phyloP scores from a whole-genome alignment of 1,284 basidiomycete species.

The Cutaneotrichosporon spelunceum region DNA sequence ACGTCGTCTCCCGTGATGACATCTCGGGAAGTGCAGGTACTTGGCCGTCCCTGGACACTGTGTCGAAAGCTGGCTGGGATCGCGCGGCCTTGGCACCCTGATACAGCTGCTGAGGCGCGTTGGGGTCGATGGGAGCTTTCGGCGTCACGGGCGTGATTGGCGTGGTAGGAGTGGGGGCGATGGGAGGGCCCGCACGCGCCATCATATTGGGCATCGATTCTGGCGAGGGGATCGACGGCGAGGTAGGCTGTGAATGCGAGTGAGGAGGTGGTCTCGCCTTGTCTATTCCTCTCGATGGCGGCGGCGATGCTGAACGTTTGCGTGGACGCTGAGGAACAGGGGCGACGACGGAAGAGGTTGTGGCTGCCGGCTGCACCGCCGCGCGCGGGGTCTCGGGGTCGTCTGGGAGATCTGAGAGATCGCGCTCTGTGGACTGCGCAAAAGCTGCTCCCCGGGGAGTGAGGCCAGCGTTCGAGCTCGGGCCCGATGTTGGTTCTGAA shows the following conservation, averaged over 20 bases:
- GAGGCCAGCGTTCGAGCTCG: not conserved
- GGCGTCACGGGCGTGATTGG: constrained; percentile 6
- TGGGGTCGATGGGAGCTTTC: constrained; percentile 1
- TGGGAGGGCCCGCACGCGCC: not conserved
- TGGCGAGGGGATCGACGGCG: not conserved
- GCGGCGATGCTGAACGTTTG: not conserved
- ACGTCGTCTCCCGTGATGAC: not conserved
- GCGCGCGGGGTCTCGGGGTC: constrained; percentile 5
- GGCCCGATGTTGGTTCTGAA: not conserved
- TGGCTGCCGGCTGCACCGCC: not conserved
- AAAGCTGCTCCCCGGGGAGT: not conserved
- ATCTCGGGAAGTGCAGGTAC: not conserved
- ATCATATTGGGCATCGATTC: not conserved
- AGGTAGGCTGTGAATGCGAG: constrained; percentile 1
- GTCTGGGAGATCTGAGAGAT: not conserved
- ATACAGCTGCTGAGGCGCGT: not conserved
- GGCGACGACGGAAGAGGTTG: not conserved
- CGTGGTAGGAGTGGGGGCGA: not conserved
- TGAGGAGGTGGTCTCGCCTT: not conserved
- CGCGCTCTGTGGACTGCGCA: not conserved
- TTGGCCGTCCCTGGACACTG: not conserved
- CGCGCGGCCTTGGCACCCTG: not conserved
- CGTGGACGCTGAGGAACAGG: not conserved
- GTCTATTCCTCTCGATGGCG: not conserved
- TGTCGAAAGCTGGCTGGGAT: not conserved